These are phyloP conservation scores for Cryphonectria nitschkei DNA, from an alignment of 2,329 filamentous ascomycete genomes.

Conservation along the genomic window DNA sequence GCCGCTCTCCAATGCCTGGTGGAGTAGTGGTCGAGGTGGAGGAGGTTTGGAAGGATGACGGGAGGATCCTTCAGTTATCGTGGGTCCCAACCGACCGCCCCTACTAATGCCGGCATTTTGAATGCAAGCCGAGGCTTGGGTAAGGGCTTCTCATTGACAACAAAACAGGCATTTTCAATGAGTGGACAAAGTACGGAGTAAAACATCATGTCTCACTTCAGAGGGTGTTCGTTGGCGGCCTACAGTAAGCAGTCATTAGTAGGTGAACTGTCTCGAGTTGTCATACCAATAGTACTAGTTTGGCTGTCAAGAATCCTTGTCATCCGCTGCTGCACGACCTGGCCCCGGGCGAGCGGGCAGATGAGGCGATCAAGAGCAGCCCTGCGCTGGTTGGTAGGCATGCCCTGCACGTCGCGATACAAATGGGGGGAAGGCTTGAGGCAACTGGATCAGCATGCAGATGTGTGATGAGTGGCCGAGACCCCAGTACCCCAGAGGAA, in stretches of 20 bases:
- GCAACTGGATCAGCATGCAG: not conserved
- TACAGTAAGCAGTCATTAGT: not conserved
- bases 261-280: not conserved
- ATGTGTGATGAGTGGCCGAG: not conserved
- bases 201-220: not conserved
- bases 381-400: conserved; percentile 1
- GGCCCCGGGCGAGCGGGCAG: not conserved
- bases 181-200: not conserved
- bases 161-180: not conserved
- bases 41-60: conserved; percentile 1
- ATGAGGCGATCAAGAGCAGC: not conserved
- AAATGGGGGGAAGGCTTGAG: not conserved
- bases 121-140: not conserved
- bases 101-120: not conserved
- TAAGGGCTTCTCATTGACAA: not conserved
- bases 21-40: conserved; percentile 5
- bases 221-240: not conserved
- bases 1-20: not conserved
- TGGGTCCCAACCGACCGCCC: not conserved
- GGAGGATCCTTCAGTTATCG: conserved; percentile 1
- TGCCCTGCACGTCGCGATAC: not conserved
- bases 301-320: not conserved
- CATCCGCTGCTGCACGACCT: not conserved
- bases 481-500: not conserved
- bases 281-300: not conserved